phyloP scores from a whole-genome alignment of 805 yeast genomes.

The Lipomyces spencermartinsiae region DNA sequence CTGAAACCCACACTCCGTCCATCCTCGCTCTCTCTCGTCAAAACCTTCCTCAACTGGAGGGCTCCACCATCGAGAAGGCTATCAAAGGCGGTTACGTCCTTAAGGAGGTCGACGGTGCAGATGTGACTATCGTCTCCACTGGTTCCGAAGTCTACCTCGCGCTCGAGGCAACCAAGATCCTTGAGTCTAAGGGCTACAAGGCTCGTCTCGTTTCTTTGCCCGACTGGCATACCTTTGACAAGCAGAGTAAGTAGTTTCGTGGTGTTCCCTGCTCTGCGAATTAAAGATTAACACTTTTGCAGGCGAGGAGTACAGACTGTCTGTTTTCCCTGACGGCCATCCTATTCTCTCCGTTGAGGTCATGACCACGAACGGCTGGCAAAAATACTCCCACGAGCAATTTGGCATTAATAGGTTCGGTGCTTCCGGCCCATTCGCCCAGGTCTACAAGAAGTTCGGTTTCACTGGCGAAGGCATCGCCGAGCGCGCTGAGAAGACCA shows the following conservation, averaged over 20 bases:
- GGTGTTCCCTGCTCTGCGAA: slow-evolving; percentile 41
- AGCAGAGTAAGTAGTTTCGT: slow-evolving; percentile 53
- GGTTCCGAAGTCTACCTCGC: slow-evolving; percentile 93
- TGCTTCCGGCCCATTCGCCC: slow-evolving; percentile 89
- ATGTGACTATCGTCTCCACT: slow-evolving; percentile 80
- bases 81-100: slow-evolving; percentile 92
- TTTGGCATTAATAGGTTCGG: slow-evolving; percentile 96
- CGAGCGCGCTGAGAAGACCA: slow-evolving; percentile 78
- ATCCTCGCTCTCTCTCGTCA: slow-evolving; percentile 79
- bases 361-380: slow-evolving; percentile 89
- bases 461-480: slow-evolving; percentile 95
- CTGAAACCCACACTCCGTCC: slow-evolving; percentile 66
- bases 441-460: slow-evolving; percentile 81
- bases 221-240: slow-evolving; percentile 88
- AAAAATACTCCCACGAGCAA: slow-evolving; percentile 93
- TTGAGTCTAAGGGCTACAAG: slow-evolving; percentile 68
- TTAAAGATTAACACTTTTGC: background rate
- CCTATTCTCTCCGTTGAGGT: slow-evolving; percentile 96
- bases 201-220: slow-evolving; percentile 91
- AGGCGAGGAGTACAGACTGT: slow-evolving; percentile 69
- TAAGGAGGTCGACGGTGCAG: slow-evolving; percentile 63
- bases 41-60: slow-evolving; percentile 86
- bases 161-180: slow-evolving; percentile 79
- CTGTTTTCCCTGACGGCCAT: slow-evolving; percentile 92
- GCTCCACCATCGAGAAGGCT: slow-evolving; percentile 90